Base-by-base conservation (phyloP, 1,284 basidiomycete species). In the Apiotrichum brassicae region DNA sequence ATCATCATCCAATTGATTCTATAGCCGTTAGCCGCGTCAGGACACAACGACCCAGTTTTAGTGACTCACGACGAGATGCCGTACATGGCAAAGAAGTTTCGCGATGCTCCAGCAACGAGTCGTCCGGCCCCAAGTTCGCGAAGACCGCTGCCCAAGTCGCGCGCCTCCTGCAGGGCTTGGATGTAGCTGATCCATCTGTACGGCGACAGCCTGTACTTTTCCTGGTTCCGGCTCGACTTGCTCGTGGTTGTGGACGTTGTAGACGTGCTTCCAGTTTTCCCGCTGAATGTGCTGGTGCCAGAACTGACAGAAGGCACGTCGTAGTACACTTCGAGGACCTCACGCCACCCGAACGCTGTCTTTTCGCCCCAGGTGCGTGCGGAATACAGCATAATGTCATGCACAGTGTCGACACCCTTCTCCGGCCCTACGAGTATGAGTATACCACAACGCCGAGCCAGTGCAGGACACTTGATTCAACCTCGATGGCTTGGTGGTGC, bases 131-230 rank as follows among this genome's bases (percentile, higher is more conserved):
- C 89, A 23, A 94, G 76, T 62, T 86, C 79, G 39, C 86, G 69
- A 46, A 97, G 75, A 13, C 85, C 92, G 23, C 82, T 77, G 0
- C 82, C 83, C 45, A 89, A 74, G 60, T 84, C 81, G 13, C 76
- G 75, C 6, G 83, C 79, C 13, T 77, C 75, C 24, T 82, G 78
- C 63, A 82, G 76, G 53, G 90, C 77, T 59, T 91, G 79, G 51
- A 84, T 59, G 70, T 82, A 94, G 48, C 72, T 80, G 63, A 85
- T 73, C 73, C 84, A 94, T 72, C 87, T 81, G 77, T 85, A 94
- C 56, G 86, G 85, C 71, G 83, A 86, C 53, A 97, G 80, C 75
- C 94, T 82, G 72, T 87, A 97, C 91, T 92, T 97, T 51, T 79
- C 89, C 81, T 19, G 25, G 40, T 6, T 97, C 68, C 75, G 86